Evolutionary conservation across 2,329 filamentous ascomycete genomes (phyloP), one percentile per base, ranked within the genome.

Genomic region (Botrytis cinerea): DNA sequence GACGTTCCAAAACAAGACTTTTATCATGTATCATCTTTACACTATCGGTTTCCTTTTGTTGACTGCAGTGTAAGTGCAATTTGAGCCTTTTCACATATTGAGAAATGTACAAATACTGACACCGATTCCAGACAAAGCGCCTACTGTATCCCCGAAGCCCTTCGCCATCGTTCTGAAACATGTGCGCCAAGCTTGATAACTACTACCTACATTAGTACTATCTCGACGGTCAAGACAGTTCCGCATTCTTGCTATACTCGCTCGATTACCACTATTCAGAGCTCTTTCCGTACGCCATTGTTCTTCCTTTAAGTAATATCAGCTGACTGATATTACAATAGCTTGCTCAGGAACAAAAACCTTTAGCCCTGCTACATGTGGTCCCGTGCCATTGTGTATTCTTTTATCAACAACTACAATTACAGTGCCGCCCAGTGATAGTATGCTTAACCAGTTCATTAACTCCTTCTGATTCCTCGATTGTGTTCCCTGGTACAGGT

Each of bases 381-480:
- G 51, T 3, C 71, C 71, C 45, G 54, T 69, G 28, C 51, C 63
- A 9, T 20, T 59, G 35, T 78, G 77, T 64, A 73, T 78, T 54
- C 16, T 73, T 38, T 16, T 74, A 18, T n/a, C 68, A 59, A 77
- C 73, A n/a, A 80, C 79, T n/a, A 82, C 80, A 62, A 80, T 80
- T 40, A 80, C 78, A 69, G 80, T 84, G 5, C 84, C 83, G 25
- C 83, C 83, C 75, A 74, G 76, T 32, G 51, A 57, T 18, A 57
- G 51, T 57, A 57, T 28, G 51, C n/a, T 57, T 4, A 57, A 28
- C 14, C 14, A n/a, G 51, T 32, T 57, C 54, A 82, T 81, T 32
- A 76, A 81, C 71, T 83, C 1, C n/a, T 57, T 18, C n/a, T 57
- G 9, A 57, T 57, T 57, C n/a, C n/a, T 57, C n/a, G n/a, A 57